A percentile compares a stretch with the other conserved stretches of the same genome.
Conservation (phyloP, 1,284 basidiomycete species). For the Melampsora occidentalis region DNA sequence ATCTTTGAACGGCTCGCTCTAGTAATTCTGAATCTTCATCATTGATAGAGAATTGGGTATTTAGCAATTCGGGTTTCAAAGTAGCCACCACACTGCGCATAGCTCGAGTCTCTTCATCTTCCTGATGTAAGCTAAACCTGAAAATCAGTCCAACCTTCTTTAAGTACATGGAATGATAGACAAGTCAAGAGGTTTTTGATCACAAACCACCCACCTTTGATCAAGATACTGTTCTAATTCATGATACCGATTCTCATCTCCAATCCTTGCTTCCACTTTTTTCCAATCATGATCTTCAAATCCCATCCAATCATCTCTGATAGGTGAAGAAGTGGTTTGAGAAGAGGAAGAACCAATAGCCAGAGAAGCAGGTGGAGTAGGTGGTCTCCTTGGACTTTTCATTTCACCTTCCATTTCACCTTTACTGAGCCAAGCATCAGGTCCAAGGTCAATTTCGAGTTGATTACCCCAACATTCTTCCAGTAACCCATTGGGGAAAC, state of each 20-base stretch:
- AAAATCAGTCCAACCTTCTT: not conserved
- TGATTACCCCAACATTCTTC: too few species aligned
- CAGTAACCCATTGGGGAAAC: not conserved
- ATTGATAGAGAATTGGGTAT: not conserved
- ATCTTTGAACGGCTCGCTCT: not conserved
- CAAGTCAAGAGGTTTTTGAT: not conserved
- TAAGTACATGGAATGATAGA: not conserved
- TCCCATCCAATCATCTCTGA: constrained; percentile 1
- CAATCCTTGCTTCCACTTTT: not conserved
- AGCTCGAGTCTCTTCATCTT: not conserved
- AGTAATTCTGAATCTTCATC: not conserved
- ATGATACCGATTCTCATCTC: not conserved
- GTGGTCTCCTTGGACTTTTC: not conserved
- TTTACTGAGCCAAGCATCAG: too few species aligned
- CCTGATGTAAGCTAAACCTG: not conserved
- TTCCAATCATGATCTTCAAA: not conserved
- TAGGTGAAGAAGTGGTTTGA: not conserved
- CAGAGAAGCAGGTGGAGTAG: constrained; percentile 1
- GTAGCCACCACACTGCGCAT: not conserved
- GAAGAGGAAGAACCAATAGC: not conserved
- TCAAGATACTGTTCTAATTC: constrained; percentile 6
- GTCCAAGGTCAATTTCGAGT: too few species aligned
- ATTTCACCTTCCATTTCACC: too few species aligned
- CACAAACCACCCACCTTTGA: not conserved
- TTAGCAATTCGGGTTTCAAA: not conserved